Evolutionary conservation across 345 rosid species (phyloP), one percentile per base, ranked within the genome.

Genomic region (Aurinia saxatilis): DNA sequence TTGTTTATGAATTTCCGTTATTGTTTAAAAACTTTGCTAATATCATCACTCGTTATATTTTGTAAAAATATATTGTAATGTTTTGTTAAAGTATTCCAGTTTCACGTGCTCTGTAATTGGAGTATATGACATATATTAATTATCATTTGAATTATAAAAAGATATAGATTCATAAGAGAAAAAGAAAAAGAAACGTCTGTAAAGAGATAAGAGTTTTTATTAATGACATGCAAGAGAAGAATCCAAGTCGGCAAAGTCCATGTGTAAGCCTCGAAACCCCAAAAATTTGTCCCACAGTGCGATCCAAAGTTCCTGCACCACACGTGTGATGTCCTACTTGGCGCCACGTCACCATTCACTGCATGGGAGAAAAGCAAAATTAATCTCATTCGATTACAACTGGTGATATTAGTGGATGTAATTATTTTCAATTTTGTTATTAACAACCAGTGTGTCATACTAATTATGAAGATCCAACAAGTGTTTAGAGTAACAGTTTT

Each of bases 221-320:
- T 27, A 13, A 10, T 7, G 1, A 33, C 2, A 37, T 38, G 47
- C 3, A 56, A 39, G 45, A 62, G 63, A 60, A 47, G 74, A 62
- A 70, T 62, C 68, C 63, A 70, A 70, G 63, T 62, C 37, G 46
- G 74, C 63, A 45, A 41, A 44, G 68, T 62, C 63, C 63, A 70
- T 62, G 63, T 70, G 63, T 53, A 54, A 54, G 51, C 63, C 63
- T 70, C 50, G 68, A 58, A 47, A 70, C 14, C 37, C 12, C 68
- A 30, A 69, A 61, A 54, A 19, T 27, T 54, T 70, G 74, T 70
- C 74, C 10, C 36, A 62, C 68, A 31, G 63, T 70, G 57, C 44
- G 63, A 54, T 61, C 50, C 51, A 62, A 33, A 38, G 50, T 48
- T 52, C 40, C 17, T 60, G 67, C 29, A 10, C 38, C 68, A 70